phyloP scores from a whole-genome alignment of 768 basidiomycete genomes.

The Auriculariales sp. region DNA sequence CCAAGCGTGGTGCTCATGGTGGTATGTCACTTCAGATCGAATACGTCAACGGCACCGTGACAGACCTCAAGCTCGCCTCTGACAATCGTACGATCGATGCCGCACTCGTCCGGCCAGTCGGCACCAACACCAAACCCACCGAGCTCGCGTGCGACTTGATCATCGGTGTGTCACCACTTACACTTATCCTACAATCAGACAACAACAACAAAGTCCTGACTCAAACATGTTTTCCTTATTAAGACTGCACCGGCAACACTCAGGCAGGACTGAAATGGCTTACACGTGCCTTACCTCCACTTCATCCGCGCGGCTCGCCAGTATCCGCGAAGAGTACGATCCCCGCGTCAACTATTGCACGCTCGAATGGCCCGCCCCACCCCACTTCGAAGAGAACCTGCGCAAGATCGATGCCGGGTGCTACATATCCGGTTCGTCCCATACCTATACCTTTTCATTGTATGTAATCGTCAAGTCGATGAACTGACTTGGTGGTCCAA shows the following conservation, averaged over 20 bases:
- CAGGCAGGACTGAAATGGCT: constrained; percentile 16
- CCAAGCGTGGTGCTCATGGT: no score
- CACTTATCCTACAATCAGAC: no score
- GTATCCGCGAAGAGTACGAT: constrained; percentile 11
- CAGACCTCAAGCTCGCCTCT: constrained; percentile 10
- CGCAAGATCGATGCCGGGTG: no score
- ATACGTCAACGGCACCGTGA: constrained; percentile 15
- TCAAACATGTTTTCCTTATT: not conserved
- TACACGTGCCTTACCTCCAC: constrained; percentile 1
- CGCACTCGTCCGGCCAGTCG: not conserved
- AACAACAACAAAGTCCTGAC: not conserved
- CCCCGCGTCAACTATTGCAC: no score
- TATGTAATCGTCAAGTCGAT: no score
- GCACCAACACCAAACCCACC: not conserved
- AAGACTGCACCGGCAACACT: constrained; percentile 19
- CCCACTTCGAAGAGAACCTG: no score
- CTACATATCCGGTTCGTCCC: no score
- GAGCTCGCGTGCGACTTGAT: not conserved
- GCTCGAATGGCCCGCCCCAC: no score
- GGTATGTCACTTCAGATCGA: no score
- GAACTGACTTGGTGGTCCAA: no score
- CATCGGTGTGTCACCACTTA: not conserved
- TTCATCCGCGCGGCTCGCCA: not conserved
- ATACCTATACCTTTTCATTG: no score
- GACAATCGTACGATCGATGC: constrained; percentile 1